A percentile compares a stretch with the other conserved stretches of the same genome.
phyloP scores from a whole-genome alignment of 495 filamentous ascomycete genomes.

The Neurospora discreta region DNA sequence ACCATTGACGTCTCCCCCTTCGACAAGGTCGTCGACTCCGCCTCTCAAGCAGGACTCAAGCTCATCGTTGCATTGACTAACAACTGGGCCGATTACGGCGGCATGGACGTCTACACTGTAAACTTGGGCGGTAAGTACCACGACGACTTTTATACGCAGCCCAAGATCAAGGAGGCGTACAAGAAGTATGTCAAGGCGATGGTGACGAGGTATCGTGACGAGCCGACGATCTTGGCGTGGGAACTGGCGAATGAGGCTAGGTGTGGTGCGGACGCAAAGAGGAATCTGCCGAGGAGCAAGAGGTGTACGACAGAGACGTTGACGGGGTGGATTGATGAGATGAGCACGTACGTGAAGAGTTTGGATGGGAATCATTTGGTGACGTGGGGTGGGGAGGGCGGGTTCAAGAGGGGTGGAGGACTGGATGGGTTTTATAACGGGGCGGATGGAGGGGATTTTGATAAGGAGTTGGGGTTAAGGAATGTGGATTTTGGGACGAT shows the following conservation, averaged over 20 bases:
- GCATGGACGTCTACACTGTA: slow-evolving; percentile 32
- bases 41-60: slow-evolving; percentile 46
- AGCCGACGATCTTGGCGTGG: slow-evolving; percentile 40
- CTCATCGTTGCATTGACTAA: slow-evolving; percentile 44
- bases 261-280: slow-evolving; percentile 10
- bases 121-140: slow-evolving; percentile 21
- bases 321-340: slow-evolving; percentile 35
- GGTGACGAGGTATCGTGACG: slow-evolving; percentile 36
- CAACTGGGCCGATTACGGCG: slow-evolving; percentile 46
- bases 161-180: slow-evolving; percentile 33
- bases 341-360: slow-evolving; percentile 39
- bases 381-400: slow-evolving; percentile 42
- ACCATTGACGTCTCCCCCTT: slow-evolving; percentile 51
- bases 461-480: slow-evolving; percentile 42
- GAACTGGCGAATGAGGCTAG: slow-evolving; percentile 46
- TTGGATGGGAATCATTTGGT: slow-evolving; percentile 41
- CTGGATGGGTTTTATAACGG: slow-evolving; percentile 50
- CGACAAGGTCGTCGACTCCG: slow-evolving; percentile 54
- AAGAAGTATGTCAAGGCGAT: slow-evolving; percentile 40
- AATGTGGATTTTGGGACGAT: slow-evolving; percentile 58
- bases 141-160: slow-evolving; percentile 27
- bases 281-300: neutral
- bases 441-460: slow-evolving; percentile 54
- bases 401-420: slow-evolving; percentile 23
- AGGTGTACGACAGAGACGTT: slow-evolving; percentile 32